A percentile compares a stretch with the other conserved stretches of the same genome.
phyloP scores from a whole-genome alignment of 192 early-diverging fungal species.

The Funneliformis mosseae region DNA sequence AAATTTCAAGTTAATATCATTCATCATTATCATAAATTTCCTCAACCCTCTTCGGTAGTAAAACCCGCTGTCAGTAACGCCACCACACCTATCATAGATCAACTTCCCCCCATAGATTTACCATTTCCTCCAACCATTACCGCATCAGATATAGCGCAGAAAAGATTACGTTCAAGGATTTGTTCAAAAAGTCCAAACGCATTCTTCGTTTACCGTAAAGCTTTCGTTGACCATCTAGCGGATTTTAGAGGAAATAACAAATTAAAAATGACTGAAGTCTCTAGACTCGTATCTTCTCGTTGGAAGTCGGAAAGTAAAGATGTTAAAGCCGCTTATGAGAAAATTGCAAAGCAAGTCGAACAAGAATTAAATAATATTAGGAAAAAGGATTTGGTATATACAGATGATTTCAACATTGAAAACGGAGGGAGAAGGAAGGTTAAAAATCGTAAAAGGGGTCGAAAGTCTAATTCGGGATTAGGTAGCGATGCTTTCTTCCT shows the following conservation, averaged over 20 bases:
- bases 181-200: constrained; percentile 9
- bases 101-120: not conserved
- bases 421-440: not conserved
- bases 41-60: not conserved
- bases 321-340: not conserved
- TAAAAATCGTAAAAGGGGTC: not conserved
- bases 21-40: not conserved
- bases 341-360: not conserved
- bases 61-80: not conserved
- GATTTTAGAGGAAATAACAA: not conserved
- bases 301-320: not conserved
- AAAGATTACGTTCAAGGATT: not conserved
- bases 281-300: not conserved
- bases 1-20: not conserved
- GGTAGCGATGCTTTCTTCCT: not conserved
- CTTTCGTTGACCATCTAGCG: constrained; percentile 3
- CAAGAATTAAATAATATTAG: not conserved
- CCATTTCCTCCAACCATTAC: not conserved
- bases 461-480: not conserved
- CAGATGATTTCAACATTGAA: not conserved
- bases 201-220: constrained; percentile 15
- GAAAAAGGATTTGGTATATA: not conserved
- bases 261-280: constrained; percentile 19
- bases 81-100: not conserved
- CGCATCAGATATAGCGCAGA: not conserved